These are phyloP conservation scores for Chalciporus piperatus DNA, from an alignment of 768 basidiomycete species.

Conservation along the genomic window DNA sequence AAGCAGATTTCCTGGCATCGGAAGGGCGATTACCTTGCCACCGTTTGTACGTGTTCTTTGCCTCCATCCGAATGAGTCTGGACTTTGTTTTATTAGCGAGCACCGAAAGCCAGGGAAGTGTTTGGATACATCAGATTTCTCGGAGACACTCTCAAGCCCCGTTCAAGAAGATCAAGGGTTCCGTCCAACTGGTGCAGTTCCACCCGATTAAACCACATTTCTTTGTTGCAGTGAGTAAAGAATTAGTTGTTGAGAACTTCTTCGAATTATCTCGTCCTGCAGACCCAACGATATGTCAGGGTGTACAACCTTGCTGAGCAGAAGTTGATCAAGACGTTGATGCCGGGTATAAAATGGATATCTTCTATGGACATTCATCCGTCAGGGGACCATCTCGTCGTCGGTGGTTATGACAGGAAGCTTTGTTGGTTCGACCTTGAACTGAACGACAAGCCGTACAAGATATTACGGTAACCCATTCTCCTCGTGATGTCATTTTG, in stretches of 20 bases:
- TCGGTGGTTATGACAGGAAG: conserved; percentile 97
- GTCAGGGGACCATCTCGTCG: conserved; percentile 92
- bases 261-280: conserved; percentile 11
- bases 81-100: conserved; percentile 42
- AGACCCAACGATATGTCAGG: conserved; percentile 97
- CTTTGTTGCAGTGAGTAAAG: conserved; percentile 87
- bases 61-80: conserved; percentile 2
- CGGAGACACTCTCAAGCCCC: conserved; percentile 96
- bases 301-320: conserved; percentile 95
- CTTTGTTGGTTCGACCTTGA: conserved; percentile 99
- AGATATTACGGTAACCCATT: conserved; percentile 71
- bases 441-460: conserved; percentile 94
- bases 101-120: conserved; percentile 71
- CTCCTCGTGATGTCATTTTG: not conserved
- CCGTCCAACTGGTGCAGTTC: conserved; percentile 89
- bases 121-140: conserved; percentile 95
- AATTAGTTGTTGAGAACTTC: conserved; percentile 8
- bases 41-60: conserved; percentile 73
- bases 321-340: conserved; percentile 88
- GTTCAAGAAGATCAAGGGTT: conserved; percentile 92
- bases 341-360: conserved; percentile 96
- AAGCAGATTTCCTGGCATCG: conserved; percentile 91
- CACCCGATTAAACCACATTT: conserved; percentile 94
- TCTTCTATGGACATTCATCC: conserved; percentile 97
- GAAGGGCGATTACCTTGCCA: conserved; percentile 92